Percentiles rank a stretch among this genome's conserved stretches.
Evolutionary conservation across 1,284 basidiomycete genomes (phyloP).

Genomic region (Naganishia albida): DNA sequence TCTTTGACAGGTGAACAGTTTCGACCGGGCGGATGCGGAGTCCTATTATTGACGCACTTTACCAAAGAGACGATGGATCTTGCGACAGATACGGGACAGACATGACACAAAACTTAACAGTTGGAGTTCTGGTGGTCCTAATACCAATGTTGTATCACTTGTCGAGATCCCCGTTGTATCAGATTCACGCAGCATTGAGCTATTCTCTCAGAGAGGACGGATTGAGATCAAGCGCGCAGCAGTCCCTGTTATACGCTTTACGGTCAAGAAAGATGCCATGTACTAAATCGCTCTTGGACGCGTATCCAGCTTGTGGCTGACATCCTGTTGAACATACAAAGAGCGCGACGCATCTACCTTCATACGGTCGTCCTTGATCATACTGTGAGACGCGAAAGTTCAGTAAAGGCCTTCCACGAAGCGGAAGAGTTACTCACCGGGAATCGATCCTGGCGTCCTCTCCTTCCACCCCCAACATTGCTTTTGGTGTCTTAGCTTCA

Average conservation of each 20-base stretch:
- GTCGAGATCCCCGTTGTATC: too few species aligned
- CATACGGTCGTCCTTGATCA: constrained; percentile 71
- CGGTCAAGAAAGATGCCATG: not conserved
- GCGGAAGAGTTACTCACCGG: constrained; percentile 60
- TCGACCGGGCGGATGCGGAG: not conserved
- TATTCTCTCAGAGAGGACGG: too few species aligned
- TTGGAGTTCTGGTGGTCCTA: not conserved
- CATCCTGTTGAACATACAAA: constrained; percentile 55
- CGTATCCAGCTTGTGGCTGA: constrained; percentile 48
- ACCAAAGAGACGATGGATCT: constrained; percentile 45
- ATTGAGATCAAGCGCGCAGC: too few species aligned
- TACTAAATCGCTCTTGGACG: constrained; percentile 12
- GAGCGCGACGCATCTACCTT: constrained; percentile 60
- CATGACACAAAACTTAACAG: constrained; percentile 35
- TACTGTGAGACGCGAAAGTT: constrained; percentile 51
- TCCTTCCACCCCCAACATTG: constrained; percentile 80
- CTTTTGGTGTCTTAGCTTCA: constrained; percentile 87
- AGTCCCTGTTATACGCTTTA: too few species aligned
- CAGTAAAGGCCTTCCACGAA: constrained; percentile 27
- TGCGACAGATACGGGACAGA: constrained; percentile 56
- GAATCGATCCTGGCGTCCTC: constrained; percentile 86
- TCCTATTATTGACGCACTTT: constrained; percentile 31
- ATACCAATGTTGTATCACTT: too few species aligned
- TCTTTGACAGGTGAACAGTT: constrained; percentile 10
- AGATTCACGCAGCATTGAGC: too few species aligned